A percentile compares a stretch with the other conserved stretches of the same genome.
Evolutionary conservation across 139 green algal genomes (phyloP).

Genomic region (Edaphochlamys debaryana): DNA sequence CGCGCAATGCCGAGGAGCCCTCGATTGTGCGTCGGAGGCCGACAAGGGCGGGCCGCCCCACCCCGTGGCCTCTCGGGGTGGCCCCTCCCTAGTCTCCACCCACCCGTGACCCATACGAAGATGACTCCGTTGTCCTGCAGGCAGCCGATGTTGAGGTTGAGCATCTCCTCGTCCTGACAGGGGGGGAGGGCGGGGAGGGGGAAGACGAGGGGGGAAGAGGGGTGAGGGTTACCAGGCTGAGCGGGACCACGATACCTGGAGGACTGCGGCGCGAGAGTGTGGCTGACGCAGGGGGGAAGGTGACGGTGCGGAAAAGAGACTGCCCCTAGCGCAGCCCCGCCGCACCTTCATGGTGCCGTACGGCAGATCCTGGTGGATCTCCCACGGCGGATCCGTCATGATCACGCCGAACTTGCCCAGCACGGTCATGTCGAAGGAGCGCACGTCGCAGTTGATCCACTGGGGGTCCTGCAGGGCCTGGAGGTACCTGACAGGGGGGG

Average conservation of each 20-base stretch:
- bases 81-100: too few species aligned
- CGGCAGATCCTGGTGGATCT: slow-evolving; percentile 71
- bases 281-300: too few species aligned
- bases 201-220: slow-evolving; percentile 77
- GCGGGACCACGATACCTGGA: too few species aligned
- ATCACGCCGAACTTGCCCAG: slow-evolving; percentile 89
- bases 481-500: slow-evolving; percentile 39
- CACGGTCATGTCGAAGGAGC: slow-evolving; percentile 82
- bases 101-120: slow-evolving; percentile 90
- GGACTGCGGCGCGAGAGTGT: too few species aligned
- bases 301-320: too few species aligned
- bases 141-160: slow-evolving; percentile 70
- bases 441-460: slow-evolving; percentile 88
- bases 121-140: slow-evolving; percentile 88
- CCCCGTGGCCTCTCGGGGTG: too few species aligned
- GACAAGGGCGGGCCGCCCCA: too few species aligned
- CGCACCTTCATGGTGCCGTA: slow-evolving; percentile 3
- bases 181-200: neutral
- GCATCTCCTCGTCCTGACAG: slow-evolving; percentile 91
- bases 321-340: too few species aligned
- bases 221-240: too few species aligned
- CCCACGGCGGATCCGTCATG: slow-evolving; percentile 90
- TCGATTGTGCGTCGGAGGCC: too few species aligned
- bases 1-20: too few species aligned
- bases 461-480: slow-evolving; percentile 75